These are phyloP conservation scores for Bigelowiella natans DNA, from an alignment of 78 protist species.

Conservation along the genomic window DNA sequence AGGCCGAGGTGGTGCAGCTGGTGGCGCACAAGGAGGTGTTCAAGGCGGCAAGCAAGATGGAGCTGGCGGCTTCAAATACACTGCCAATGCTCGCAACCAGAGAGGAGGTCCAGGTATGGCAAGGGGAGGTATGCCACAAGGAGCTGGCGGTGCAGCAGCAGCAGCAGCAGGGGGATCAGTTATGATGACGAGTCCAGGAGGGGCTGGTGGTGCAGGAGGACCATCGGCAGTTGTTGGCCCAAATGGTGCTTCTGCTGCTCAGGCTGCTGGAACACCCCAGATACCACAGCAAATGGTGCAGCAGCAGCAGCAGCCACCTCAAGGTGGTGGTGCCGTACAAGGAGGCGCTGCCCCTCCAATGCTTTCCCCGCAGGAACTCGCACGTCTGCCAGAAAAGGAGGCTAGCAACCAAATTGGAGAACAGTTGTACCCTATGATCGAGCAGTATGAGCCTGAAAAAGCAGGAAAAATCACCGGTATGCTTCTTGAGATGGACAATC, in stretches of 20 bases:
- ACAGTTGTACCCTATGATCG: constrained; percentile 63
- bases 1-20: background rate
- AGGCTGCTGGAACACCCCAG: background rate
- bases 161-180: background rate
- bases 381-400: constrained; percentile 28
- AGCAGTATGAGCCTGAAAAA: constrained; percentile 17
- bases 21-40: too few species aligned
- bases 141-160: background rate
- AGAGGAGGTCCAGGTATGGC: background rate
- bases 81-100: background rate
- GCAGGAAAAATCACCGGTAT: constrained; percentile 88
- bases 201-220: background rate
- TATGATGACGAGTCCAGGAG: constrained; percentile 9
- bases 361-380: constrained; percentile 10
- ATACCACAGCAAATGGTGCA: background rate
- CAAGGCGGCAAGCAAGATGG: background rate
- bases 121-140: background rate
- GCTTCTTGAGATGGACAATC: constrained; percentile 76
- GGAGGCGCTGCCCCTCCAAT: background rate
- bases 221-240: background rate
- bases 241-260: background rate
- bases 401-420: constrained; percentile 67
- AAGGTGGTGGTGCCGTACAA: background rate
- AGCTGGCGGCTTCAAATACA: background rate
- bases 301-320: background rate